Base-by-base conservation (phyloP, 352 stramenopile genomes). In the Globisporangium perplexum region DNA sequence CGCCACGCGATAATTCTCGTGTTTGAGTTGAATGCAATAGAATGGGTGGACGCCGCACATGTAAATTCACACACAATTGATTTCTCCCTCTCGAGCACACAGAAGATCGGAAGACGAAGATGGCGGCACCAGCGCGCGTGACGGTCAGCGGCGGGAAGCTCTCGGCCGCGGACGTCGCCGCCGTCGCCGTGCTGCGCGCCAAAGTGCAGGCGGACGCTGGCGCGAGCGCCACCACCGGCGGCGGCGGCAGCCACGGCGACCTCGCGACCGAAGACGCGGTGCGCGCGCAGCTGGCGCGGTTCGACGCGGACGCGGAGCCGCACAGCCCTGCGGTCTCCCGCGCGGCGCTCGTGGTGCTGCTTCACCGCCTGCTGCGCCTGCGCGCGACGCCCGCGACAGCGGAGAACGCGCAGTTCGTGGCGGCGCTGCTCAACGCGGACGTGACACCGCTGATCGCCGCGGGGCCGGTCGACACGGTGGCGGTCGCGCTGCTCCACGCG, bases 351-450 rank as follows among this genome's bases (percentile, higher is more conserved):
- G 59, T 63, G 42, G 59, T 69, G 46, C 62, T 68, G 35, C 47
- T 69, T 12, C 52, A 69, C 57, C 52, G 42, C 26, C 41, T 66
- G n/a, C 41, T 63, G 57, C 62, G 46, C 7, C 26, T 67, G 38
- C 53, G 66, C 55, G 28, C 50, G 28, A 63, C 78, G 18, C 17
- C 60, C 8, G 63, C 71, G 0, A 53, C 55, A 20, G 28, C 66
- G 8, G 62, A 74, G 46, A 74, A 65, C 31, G 65, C 71, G 3
- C 52, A 70, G 23, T 82, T 88, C 38, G 57, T 90, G 48, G 65
- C 72, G 1, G 36, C 53, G 17, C 46, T 90, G 48, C 77, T 92
- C 26, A 91, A 92, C 62, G 63, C 79, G 45, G 54, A 84, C 60
- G 56, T 82, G 46, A 52, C 71, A 23, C 74, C 73, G 8, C 38